Evolutionary conservation across 2,329 filamentous ascomycete species (phyloP), one percentile per base, ranked within the genome.

Genomic region (Alternaria ethzedia): DNA sequence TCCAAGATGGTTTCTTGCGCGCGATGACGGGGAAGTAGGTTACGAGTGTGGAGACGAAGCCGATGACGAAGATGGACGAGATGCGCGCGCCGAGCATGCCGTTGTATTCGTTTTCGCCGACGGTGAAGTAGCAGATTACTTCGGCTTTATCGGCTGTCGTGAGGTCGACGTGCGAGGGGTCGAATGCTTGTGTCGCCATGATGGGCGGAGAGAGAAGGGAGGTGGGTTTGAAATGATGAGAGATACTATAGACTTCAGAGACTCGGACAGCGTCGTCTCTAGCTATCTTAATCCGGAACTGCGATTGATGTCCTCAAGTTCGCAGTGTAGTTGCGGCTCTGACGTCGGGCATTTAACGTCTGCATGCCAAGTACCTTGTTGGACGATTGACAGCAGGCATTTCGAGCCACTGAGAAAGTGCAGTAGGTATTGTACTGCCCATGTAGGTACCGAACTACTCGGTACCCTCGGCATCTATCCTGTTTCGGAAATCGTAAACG

Each of bases 1-100:
- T 61, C 52, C 58, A 61, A n/a, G 17, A 17, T 5, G 58, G 32
- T 21, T 45, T 57, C 43, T 41, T 20, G 7, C 52, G 44, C 13
- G 58, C 52, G 7, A 57, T 28, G 4, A 61, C 52, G 10, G 58
- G 58, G 20, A 61, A 61, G 58, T 26, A 61, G 6, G 58, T 57
- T 17, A 36, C 45, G 11, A 45, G 11, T 6, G 52, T 61, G 2
- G 52, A 61, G 11, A 50, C 45, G 9, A 61, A 17, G 45, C 58
- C 58, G 11, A 61, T 57, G 5, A 61, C 58, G 32, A 61, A 61
- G 20, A 61, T 57, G 32, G 58, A 57, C 3, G 58, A 61, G 13
- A 57, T 57, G 2, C 52, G 17, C 6, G 45, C 44, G 7, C 20
- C 12, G 10, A 61, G 45, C 3, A 57, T 32, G 6, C 45, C 54